Evolutionary conservation across 2,329 filamentous ascomycete species (phyloP), one percentile per base, ranked within the genome.

Genomic region (Rhinocladiella mackenziei): DNA sequence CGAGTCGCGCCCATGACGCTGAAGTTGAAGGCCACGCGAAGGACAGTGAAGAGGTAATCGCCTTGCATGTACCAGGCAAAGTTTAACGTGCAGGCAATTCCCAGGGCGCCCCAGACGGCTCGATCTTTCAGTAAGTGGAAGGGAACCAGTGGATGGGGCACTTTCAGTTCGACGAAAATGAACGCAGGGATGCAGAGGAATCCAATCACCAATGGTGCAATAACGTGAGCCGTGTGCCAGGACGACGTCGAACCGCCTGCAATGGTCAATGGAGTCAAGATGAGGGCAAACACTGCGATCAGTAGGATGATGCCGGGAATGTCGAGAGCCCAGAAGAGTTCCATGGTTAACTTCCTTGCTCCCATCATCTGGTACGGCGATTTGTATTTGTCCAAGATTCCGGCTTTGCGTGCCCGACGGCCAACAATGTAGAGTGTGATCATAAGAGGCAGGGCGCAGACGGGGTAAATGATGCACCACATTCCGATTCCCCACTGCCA

Each of bases 401-500:
- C 76, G n/a, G 63, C 56, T 47, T 67, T 72, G 54, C 69, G 73
- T 9, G 78, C 79, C 14, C 77, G 74, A 11, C 64, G 69, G 8
- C 69, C 65, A 10, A 78, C 73, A 28, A 76, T 56, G 38, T 64
- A 61, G 0, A 84, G 66, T 4, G 72, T 72, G 28, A 70, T 50
- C 56, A 82, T 62, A 0, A 83, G 65, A 1, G 80, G 78, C 3
- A 80, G 47, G 0, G 74, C 69, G 43, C 72, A 74, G 5, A 77
- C 64, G 7, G 78, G 74, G 55, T 77, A 81, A 37, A 81, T 77
- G 50, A 82, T 74, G 34, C 69, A 70, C 70, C 76, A 83, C 77
- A 83, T 82, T 51, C 78, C 79, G 17, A 80, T 70, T 10, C 79
- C 80, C 77, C 78, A 82, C 45, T 71, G 63, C 80, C 80, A 83